Percentiles rank a stretch among this genome's conserved stretches.
Conservation (phyloP, 352 stramenopile species). For the Globisporangium rhizosaccharum region DNA sequence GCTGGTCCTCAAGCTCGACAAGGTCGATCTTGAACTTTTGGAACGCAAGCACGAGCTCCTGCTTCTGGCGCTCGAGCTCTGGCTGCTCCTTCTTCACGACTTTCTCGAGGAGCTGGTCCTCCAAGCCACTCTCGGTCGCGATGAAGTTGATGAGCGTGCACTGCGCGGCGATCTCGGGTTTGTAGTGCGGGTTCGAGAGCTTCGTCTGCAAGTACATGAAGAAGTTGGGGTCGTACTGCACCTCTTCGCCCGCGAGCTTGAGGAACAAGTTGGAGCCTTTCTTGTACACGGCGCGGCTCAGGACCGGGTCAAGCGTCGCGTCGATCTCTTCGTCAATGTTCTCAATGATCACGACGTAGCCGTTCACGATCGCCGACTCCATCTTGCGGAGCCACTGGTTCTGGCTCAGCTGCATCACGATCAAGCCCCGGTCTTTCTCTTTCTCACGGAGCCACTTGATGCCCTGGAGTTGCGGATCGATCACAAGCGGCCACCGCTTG, state of each 20-base stretch:
- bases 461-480: constrained; percentile 96
- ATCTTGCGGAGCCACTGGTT: constrained; percentile 96
- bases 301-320: constrained; percentile 93
- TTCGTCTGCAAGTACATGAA: constrained; percentile 97
- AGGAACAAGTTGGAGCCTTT: constrained; percentile 93
- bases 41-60: constrained; percentile 90
- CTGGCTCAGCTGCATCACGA: constrained; percentile 94
- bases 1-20: constrained; percentile 94
- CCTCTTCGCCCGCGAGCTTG: constrained; percentile 93
- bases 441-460: constrained; percentile 98
- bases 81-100: constrained; percentile 94
- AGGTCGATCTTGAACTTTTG: constrained; percentile 96
- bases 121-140: constrained; percentile 92
- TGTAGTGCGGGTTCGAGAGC: constrained; percentile 96
- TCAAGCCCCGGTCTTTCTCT: constrained; percentile 89
- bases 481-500: constrained; percentile 96
- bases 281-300: constrained; percentile 94
- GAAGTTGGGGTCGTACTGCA: constrained; percentile 96
- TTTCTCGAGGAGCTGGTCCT: constrained; percentile 95
- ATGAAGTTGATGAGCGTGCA: constrained; percentile 99
- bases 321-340: constrained; percentile 98
- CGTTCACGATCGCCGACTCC: constrained; percentile 93
- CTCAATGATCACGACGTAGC: constrained; percentile 95
- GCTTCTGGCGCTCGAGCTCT: constrained; percentile 93
- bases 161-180: constrained; percentile 95